A percentile compares a stretch with the other conserved stretches of the same genome.
phyloP scores from a whole-genome alignment of 495 filamentous ascomycete genomes.

The Jackrogersella multiformis region DNA sequence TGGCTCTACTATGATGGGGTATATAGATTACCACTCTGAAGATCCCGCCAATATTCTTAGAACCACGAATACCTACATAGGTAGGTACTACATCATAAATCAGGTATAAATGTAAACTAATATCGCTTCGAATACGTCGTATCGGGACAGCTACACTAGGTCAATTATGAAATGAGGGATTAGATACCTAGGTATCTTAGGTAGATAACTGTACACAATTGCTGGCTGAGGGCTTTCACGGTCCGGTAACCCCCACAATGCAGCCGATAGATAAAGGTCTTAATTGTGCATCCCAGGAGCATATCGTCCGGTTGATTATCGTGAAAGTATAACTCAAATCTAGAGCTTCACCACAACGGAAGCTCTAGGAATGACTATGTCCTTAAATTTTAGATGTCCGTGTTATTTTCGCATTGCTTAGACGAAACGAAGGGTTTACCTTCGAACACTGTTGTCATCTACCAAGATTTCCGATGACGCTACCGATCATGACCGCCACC shows the following conservation, averaged over 20 bases:
- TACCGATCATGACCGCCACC: constrained; percentile 92
- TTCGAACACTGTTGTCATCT: constrained; percentile 46
- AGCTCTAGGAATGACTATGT: background rate
- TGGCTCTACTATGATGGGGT: background rate
- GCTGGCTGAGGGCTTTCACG: constrained; percentile 16
- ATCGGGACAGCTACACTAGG: constrained; percentile 6
- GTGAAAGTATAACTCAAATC: background rate
- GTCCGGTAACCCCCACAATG: constrained; percentile 10
- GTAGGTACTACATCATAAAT: constrained; percentile 1
- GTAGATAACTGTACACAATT: too few relatives aligned
- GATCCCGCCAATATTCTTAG: background rate
- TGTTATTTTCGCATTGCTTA: background rate
- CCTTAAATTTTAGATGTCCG: background rate
- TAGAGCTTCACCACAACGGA: background rate
- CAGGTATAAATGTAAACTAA: constrained; percentile 13
- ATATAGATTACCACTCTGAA: background rate
- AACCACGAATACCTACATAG: background rate
- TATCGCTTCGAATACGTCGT: background rate
- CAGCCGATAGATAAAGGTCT: background rate
- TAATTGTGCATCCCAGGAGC: background rate
- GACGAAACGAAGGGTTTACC: background rate
- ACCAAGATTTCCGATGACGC: constrained; percentile 63
- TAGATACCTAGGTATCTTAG: too few relatives aligned
- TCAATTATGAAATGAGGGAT: constrained; percentile 16
- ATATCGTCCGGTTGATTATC: background rate